These are phyloP conservation scores for Taphrina pruni DNA, from an alignment of 1,139 yeast species.

Conservation along the genomic window DNA sequence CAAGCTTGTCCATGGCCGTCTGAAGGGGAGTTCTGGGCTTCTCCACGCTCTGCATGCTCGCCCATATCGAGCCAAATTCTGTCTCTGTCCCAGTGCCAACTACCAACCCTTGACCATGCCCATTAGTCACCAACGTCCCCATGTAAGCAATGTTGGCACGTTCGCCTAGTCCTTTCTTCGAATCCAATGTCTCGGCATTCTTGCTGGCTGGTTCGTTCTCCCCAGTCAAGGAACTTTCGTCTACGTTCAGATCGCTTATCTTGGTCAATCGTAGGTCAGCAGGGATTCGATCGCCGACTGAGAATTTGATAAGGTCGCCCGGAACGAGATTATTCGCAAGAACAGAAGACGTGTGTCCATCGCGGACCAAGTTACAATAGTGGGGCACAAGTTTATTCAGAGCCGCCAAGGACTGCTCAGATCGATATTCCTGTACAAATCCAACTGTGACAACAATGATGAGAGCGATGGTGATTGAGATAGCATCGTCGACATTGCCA, in stretches of 20 bases:
- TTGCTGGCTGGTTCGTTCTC: constrained; percentile 87
- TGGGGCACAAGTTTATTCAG: constrained; percentile 91
- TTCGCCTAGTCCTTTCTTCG: constrained; percentile 53
- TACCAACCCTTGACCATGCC: constrained; percentile 90
- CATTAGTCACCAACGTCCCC: constrained; percentile 96
- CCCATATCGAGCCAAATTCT: constrained; percentile 87
- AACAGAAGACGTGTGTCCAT: constrained; percentile 71
- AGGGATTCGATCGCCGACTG: constrained; percentile 93
- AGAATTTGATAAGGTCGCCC: constrained; percentile 86
- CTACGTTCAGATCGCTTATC: constrained; percentile 80
- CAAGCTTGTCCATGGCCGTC: constrained; percentile 89
- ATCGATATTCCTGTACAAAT: constrained; percentile 91
- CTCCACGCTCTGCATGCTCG: constrained; percentile 86
- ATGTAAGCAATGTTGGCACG: constrained; percentile 82
- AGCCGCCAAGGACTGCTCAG: constrained; percentile 91
- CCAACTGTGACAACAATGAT: constrained; percentile 61
- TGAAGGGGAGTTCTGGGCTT: constrained; percentile 97
- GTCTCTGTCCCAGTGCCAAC: constrained; percentile 86
- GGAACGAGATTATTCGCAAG: constrained; percentile 88
- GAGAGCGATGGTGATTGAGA: constrained; percentile 55
- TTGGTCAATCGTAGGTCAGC: constrained; percentile 85
- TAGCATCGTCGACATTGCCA: constrained; percentile 93
- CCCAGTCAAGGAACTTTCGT: constrained; percentile 92
- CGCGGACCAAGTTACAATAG: constrained; percentile 84
- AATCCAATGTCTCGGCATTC: constrained; percentile 54